phyloP scores from a whole-genome alignment of 2,329 filamentous ascomycete species.

The Nemania sp. region DNA sequence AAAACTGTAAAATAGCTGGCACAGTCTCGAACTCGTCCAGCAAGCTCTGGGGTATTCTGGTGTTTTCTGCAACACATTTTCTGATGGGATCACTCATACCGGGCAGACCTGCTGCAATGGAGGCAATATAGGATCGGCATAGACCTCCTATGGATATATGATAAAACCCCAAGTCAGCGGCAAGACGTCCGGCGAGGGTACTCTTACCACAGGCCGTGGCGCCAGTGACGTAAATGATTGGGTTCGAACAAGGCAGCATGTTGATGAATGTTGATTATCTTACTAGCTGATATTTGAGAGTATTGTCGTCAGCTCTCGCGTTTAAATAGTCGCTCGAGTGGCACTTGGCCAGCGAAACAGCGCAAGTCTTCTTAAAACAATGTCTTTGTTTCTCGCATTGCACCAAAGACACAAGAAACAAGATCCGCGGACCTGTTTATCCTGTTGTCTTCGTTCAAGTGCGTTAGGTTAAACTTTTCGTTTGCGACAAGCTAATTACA shows the following conservation, averaged over 20 bases:
- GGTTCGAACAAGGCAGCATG: conserved; percentile 6
- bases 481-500: too few relatives aligned
- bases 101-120: not conserved
- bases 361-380: too few relatives aligned
- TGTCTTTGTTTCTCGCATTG: too few relatives aligned
- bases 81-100: not conserved
- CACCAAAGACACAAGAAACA: too few relatives aligned
- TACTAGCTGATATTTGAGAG: not conserved
- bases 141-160: conserved; percentile 20
- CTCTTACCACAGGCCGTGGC: conserved; percentile 18
- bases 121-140: not conserved
- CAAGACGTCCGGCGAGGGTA: conserved; percentile 17
- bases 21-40: not conserved
- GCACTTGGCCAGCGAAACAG: not conserved
- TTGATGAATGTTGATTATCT: conserved; percentile 1
- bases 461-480: too few relatives aligned
- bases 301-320: not conserved
- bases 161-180: conserved; percentile 17
- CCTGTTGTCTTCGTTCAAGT: too few relatives aligned
- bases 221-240: conserved; percentile 25
- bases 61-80: not conserved
- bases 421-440: too few relatives aligned
- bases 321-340: not conserved
- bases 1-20: not conserved
- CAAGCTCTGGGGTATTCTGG: not conserved